Evolutionary conservation across 2,329 filamentous ascomycete genomes (phyloP).

Genomic region (Metarhizium brunneum): DNA sequence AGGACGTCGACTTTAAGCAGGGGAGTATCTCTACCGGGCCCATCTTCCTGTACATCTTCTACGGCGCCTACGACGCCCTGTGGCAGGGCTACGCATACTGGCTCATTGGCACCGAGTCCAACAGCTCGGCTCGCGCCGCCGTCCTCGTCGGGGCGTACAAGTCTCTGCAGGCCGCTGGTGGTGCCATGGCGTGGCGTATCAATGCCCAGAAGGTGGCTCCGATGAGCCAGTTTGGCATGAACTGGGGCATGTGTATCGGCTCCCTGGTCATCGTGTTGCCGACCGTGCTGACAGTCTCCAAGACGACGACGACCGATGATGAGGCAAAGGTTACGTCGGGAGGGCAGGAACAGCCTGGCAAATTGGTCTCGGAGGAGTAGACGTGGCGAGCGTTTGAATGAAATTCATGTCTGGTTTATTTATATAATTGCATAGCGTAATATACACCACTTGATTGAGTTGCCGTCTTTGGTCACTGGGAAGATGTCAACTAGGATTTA

Average conservation of each 20-base stretch:
- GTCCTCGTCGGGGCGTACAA: constrained; percentile 38
- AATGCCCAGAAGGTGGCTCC: constrained; percentile 25
- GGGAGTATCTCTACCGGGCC: constrained; percentile 46
- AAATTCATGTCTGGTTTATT: background rate
- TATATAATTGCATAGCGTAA: background rate
- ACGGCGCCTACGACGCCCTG: constrained; percentile 57
- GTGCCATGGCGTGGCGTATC: constrained; percentile 36
- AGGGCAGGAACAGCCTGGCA: background rate
- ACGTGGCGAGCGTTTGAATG: background rate
- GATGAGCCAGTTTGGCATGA: constrained; percentile 34
- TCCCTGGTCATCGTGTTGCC: constrained; percentile 32
- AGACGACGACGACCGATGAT: constrained; percentile 15
- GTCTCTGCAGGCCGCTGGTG: constrained; percentile 32
- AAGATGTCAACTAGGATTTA: background rate
- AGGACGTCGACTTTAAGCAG: constrained; percentile 37
- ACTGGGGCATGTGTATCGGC: constrained; percentile 36
- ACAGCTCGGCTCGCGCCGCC: constrained; percentile 29
- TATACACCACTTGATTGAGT: background rate
- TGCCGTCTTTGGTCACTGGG: background rate
- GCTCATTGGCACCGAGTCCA: constrained; percentile 38
- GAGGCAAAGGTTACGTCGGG: constrained; percentile 7
- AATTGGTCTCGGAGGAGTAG: background rate
- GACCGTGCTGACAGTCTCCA: constrained; percentile 28
- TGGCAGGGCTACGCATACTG: constrained; percentile 60
- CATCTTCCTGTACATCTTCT: constrained; percentile 63